Percentiles rank a stretch among this genome's conserved stretches.
phyloP scores from a whole-genome alignment of 2,329 filamentous ascomycete genomes.

The Nothomitra cinnamomea region DNA sequence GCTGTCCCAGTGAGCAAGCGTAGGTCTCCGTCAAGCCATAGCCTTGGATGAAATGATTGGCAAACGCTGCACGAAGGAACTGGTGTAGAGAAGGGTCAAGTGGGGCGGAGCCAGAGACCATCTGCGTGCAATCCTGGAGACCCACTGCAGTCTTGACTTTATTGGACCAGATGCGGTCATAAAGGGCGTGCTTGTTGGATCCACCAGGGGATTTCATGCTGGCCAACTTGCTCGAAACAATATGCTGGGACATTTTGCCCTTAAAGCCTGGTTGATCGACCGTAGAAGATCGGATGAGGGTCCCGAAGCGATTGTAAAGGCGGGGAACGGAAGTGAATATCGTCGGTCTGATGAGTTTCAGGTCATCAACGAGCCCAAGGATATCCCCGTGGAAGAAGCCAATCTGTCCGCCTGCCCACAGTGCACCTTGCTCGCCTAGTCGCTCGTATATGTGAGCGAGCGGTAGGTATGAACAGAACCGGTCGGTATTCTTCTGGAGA shows the following conservation, averaged over 20 bases:
- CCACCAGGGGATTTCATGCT: constrained; percentile 54
- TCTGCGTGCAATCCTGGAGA: constrained; percentile 50
- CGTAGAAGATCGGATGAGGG: constrained; percentile 63
- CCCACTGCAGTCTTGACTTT: constrained; percentile 77
- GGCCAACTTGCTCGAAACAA: constrained; percentile 65
- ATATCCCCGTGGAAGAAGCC: constrained; percentile 95
- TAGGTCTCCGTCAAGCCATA: constrained; percentile 94
- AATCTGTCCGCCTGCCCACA: constrained; percentile 56
- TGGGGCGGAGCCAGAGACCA: constrained; percentile 81
- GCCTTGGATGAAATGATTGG: constrained; percentile 64
- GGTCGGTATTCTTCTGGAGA: constrained; percentile 36
- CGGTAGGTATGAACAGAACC: constrained; percentile 74
- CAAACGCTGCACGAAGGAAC: constrained; percentile 74
- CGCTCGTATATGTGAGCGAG: constrained; percentile 89
- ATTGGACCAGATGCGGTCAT: constrained; percentile 76
- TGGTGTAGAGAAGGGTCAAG: constrained; percentile 76
- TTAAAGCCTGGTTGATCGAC: constrained; percentile 63
- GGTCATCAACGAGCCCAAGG: constrained; percentile 67
- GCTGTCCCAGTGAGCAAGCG: constrained; percentile 56
- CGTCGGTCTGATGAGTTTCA: constrained; percentile 74
- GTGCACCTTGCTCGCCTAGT: constrained; percentile 57
- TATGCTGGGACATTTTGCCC: constrained; percentile 63
- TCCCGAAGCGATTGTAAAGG: constrained; percentile 79
- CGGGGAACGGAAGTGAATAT: constrained; percentile 78
- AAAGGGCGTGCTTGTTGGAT: constrained; percentile 65